These are phyloP conservation scores for Aristolochia californica DNA, from an alignment of 164 flowering plant genomes.

Conservation along the genomic window DNA sequence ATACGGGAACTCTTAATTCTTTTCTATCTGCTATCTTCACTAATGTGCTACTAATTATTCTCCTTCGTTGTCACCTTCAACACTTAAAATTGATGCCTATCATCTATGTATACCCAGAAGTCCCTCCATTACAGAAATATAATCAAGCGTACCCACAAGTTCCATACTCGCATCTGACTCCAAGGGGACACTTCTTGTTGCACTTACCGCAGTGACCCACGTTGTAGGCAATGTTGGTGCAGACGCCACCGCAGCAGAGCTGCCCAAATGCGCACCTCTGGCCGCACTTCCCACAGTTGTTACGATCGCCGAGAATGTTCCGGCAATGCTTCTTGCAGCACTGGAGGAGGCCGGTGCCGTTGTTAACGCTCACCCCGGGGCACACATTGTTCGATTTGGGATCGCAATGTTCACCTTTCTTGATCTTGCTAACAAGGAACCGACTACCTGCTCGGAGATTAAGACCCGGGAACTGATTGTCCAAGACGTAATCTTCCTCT, in stretches of 20 bases:
- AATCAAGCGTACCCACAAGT: slow-evolving; percentile 45
- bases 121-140: not conserved
- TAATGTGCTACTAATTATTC: not conserved
- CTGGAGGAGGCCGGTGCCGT: slow-evolving; percentile 19
- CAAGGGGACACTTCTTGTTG: slow-evolving; percentile 22
- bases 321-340: slow-evolving; percentile 68
- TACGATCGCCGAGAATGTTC: slow-evolving; percentile 35
- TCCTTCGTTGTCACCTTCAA: not conserved
- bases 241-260: slow-evolving; percentile 46
- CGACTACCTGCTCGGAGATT: not conserved
- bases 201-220: slow-evolving; percentile 50
- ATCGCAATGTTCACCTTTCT: slow-evolving; percentile 15
- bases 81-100: not conserved
- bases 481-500: slow-evolving; percentile 14
- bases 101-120: too few species aligned
- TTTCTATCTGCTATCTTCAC: not conserved
- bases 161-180: slow-evolving; percentile 37
- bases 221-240: slow-evolving; percentile 22
- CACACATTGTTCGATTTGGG: slow-evolving; percentile 11
- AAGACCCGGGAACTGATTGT: slow-evolving; percentile 1
- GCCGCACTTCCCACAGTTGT: slow-evolving; percentile 51
- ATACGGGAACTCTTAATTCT: too few species aligned
- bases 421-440: slow-evolving; percentile 9
- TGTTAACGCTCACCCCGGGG: slow-evolving; percentile 13
- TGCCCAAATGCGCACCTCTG: slow-evolving; percentile 29